Evolutionary conservation across 176 grass and related monocot genomes (phyloP).

Genomic region (Typha latifolia): DNA sequence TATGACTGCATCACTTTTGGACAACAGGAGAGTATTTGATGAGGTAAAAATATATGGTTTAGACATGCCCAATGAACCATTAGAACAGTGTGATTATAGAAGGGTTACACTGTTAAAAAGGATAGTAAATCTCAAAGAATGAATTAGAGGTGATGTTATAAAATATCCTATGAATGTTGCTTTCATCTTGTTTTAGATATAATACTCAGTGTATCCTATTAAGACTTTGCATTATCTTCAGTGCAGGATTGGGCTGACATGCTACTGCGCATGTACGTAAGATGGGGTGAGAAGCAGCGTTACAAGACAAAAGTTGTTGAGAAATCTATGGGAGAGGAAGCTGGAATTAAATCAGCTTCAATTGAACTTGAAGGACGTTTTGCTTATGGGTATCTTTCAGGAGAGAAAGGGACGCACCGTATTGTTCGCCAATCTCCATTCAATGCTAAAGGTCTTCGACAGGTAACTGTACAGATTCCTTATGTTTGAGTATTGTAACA

Average conservation of each 20-base stretch:
- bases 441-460: constrained; percentile 92
- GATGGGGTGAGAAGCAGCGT: constrained; percentile 88
- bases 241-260: constrained; percentile 97
- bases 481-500: too few species aligned
- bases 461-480: constrained; percentile 32
- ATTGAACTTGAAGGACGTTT: constrained; percentile 76
- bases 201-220: constrained; percentile 17
- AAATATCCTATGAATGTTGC: neutral
- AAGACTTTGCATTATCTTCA: constrained; percentile 38
- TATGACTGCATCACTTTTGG: too few species aligned
- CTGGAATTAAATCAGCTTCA: constrained; percentile 93
- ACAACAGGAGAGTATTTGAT: too few species aligned
- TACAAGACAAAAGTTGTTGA: constrained; percentile 88
- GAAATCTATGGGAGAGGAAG: constrained; percentile 82
- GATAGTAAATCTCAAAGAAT: neutral
- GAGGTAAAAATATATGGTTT: too few species aligned
- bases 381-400: constrained; percentile 92
- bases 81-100: neutral
- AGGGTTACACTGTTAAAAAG: neutral
- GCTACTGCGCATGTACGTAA: constrained; percentile 88
- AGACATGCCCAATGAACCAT: neutral
- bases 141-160: neutral
- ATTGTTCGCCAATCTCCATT: constrained; percentile 95
- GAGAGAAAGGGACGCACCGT: constrained; percentile 95
- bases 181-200: neutral